Evolutionary conservation across 495 filamentous ascomycete species (phyloP).

Genomic region (Penicillium parvum): DNA sequence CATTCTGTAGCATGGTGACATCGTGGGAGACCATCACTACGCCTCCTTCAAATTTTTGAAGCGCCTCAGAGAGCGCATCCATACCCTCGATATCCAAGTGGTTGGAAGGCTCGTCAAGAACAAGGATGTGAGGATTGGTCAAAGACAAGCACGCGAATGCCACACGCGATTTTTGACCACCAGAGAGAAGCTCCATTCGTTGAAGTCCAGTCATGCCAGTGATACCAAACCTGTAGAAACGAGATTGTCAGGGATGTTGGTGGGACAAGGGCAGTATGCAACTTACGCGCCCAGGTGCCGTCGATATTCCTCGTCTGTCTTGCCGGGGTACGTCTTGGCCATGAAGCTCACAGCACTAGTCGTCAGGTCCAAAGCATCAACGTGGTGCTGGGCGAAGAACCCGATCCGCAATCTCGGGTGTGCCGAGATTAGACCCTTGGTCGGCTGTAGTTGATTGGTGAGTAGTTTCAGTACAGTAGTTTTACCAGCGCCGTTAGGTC

Average conservation of each 20-base stretch:
- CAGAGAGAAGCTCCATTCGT: conserved; percentile 90
- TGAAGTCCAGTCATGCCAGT: conserved; percentile 96
- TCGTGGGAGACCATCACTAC: conserved; percentile 99
- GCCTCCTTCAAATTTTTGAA: conserved; percentile 84
- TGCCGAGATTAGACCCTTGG: conserved; percentile 75
- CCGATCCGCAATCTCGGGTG: conserved; percentile 85
- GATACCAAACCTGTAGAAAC: conserved; percentile 92
- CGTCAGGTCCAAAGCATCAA: conserved; percentile 90
- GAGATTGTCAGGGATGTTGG: no score
- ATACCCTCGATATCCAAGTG: conserved; percentile 99
- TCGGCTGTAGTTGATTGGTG: conserved; percentile 76
- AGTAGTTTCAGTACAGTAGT: conserved; percentile 94
- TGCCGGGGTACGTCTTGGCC: conserved; percentile 85
- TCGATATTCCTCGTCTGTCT: conserved; percentile 93
- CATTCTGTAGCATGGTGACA: conserved; percentile 96
- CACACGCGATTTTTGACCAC: conserved; percentile 97
- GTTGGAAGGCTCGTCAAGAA: conserved; percentile 97
- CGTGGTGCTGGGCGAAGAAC: conserved; percentile 98
- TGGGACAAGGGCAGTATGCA: background rate
- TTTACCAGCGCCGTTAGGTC: conserved; percentile 97
- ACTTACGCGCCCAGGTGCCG: conserved; percentile 80
- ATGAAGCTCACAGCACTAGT: conserved; percentile 90
- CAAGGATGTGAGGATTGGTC: conserved; percentile 91
- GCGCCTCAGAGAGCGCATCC: conserved; percentile 84
- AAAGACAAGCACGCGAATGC: conserved; percentile 93